A percentile compares a stretch with the other conserved stretches of the same genome.
Evolutionary conservation across 2,329 filamentous ascomycete genomes (phyloP).

Genomic region (Atkinsonella hypoxylon): DNA sequence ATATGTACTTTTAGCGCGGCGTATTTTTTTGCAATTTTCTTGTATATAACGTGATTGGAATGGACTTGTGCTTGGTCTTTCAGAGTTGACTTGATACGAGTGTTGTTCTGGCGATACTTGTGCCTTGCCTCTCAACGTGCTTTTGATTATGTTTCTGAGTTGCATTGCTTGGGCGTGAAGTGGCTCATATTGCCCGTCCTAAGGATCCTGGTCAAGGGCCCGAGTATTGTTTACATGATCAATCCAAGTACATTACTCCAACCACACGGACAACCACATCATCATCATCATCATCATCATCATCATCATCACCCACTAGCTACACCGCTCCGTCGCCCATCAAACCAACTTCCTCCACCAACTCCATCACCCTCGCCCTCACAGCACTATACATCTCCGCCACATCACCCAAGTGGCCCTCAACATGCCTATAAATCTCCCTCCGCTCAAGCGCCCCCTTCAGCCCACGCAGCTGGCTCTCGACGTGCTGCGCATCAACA

Average conservation of each 20-base stretch:
- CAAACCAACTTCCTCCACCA: constrained; percentile 5
- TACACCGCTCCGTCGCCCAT: too few species aligned
- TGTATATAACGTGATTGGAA: background rate
- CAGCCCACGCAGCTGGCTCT: background rate
- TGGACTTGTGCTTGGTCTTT: background rate
- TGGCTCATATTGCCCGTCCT: too few species aligned
- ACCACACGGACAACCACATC: too few species aligned
- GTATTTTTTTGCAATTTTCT: background rate
- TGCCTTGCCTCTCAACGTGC: too few species aligned
- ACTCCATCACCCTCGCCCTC: constrained; percentile 8
- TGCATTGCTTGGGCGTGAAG: too few species aligned
- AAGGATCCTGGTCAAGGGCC: too few species aligned
- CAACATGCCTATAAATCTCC: constrained; percentile 16
- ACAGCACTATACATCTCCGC: background rate
- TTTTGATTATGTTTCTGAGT: too few species aligned
- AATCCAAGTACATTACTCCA: too few species aligned
- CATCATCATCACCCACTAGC: background rate
- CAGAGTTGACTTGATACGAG: too few species aligned
- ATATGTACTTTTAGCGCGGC: constrained; percentile 3
- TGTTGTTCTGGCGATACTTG: too few species aligned
- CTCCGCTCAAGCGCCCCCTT: background rate
- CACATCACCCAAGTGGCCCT: constrained; percentile 13
- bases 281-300: background rate
- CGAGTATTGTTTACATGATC: too few species aligned
- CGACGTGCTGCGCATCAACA: background rate